These are phyloP conservation scores for Plasmodium inui DNA, from an alignment of 169 alveolate genomes.

Conservation along the genomic window DNA sequence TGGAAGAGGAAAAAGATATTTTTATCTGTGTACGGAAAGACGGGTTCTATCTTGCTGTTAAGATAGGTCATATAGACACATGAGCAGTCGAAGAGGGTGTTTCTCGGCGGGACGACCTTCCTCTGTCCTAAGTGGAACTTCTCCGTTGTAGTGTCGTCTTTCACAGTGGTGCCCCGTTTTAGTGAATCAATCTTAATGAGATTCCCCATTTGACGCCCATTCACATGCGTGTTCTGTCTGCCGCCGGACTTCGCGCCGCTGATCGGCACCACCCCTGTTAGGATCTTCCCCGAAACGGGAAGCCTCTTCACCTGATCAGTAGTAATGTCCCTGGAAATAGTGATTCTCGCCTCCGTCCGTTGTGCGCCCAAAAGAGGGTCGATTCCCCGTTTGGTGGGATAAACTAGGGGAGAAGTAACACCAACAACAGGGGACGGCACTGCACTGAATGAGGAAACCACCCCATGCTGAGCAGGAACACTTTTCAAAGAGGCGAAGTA, in stretches of 20 bases:
- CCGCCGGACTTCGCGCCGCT: neutral
- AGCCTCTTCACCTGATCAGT: neutral
- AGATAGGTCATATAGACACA: slow-evolving; percentile 32
- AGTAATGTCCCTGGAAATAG: neutral
- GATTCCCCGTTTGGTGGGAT: neutral
- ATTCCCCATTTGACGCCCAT: neutral
- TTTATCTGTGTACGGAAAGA: slow-evolving; percentile 41
- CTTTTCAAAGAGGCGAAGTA: neutral
- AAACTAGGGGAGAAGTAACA: neutral
- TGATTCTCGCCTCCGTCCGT: neutral
- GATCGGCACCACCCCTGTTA: neutral
- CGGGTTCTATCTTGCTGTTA: slow-evolving; percentile 55
- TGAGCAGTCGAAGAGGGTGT: slow-evolving; percentile 1
- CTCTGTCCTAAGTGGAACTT: neutral
- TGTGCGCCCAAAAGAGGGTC: neutral
- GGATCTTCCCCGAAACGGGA: neutral
- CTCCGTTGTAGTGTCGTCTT: neutral
- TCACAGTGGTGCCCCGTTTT: neutral
- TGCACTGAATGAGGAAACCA: no score
- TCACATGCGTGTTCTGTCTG: neutral
- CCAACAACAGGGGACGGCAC: neutral
- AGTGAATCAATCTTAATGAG: neutral
- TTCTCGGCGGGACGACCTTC: neutral
- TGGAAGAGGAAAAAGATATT: slow-evolving; percentile 54
- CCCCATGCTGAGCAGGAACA: neutral